Evolutionary conservation across 83 land plant species (phyloP), one percentile per base, ranked within the genome.

Genomic region (Picea engelmannii): DNA sequence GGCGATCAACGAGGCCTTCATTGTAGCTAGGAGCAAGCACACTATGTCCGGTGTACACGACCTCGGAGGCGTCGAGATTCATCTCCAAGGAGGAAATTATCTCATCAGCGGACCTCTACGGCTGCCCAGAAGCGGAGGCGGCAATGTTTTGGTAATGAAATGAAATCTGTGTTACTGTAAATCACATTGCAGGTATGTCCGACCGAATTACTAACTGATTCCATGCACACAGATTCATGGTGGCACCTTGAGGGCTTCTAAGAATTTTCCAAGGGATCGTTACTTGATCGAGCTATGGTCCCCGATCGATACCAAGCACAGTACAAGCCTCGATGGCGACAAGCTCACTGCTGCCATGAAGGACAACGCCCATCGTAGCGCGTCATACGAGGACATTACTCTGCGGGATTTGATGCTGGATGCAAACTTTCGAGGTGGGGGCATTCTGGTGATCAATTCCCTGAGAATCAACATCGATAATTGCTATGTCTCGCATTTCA

Each of bases 21-120:
- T 73, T 1, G 69, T 83, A 11, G 44, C 75, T 3, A 73, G 84
- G 2, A 71, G 35, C 6, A 70, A 85, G 31, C 12, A 25, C 16
- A 80, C 94, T 79, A 76, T 89, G 66, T 82, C 82, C 11, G 96
- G 93, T 20, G 83, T 96, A 6, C 24, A 82, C 1, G 89, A 96
- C 74, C 90, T 96, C 67, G 98, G 96, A 15, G 98, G 98, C 20
- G 95, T 88, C 0, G 88, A 80, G 80, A 64, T 96, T 68, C 78
- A 91, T 83, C 84, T 96, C 18, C 88, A 88, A 61, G 98, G 98
- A 38, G 96, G 98, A 0, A 84, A 79, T 79, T 96, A 94, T 79
- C 38, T 83, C 20, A 84, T 96, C 81, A 86, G 86, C 79, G 42
- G 75, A 16, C 98, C 98, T 10, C 62, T 96, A 8, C 78, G 82